Percentiles rank a stretch among this genome's conserved stretches.
Conservation (phyloP, 106 monocot species). For the Cymbidium sinense region DNA sequence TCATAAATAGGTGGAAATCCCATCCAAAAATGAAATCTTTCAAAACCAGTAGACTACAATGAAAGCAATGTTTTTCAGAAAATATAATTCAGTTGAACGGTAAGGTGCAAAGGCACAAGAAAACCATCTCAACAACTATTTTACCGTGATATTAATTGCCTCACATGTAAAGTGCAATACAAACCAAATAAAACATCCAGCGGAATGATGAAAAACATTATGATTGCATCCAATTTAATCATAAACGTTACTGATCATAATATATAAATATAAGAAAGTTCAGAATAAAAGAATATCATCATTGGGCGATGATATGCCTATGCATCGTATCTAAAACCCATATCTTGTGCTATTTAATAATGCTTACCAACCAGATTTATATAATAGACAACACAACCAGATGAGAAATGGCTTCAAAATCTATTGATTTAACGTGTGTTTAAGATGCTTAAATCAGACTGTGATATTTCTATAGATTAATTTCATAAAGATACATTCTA, state of each 20-base stretch:
- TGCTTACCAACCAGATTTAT: no score
- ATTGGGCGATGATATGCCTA: no score
- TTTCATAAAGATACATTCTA: no score
- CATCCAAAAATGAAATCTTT: not conserved
- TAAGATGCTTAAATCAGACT: no score
- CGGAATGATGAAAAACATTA: not conserved
- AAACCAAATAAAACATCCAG: not conserved
- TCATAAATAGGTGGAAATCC: conserved; percentile 13
- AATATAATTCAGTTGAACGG: not conserved
- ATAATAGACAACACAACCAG: no score
- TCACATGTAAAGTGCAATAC: not conserved
- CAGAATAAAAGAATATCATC: no score
- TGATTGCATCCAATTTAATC: not conserved
- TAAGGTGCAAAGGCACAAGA: not conserved
- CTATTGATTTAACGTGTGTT: no score
- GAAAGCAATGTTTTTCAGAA: not conserved
- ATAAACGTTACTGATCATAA: not conserved
- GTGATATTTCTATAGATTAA: no score
- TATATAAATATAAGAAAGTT: not conserved
- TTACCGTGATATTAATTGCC: not conserved
- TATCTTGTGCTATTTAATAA: not conserved
- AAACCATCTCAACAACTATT: not conserved
- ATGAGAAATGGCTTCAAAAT: no score
- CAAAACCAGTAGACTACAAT: not conserved
- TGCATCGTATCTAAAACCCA: not conserved